Conservation (phyloP, 108 stramenopile species). For the Skeletonema marinoi region DNA sequence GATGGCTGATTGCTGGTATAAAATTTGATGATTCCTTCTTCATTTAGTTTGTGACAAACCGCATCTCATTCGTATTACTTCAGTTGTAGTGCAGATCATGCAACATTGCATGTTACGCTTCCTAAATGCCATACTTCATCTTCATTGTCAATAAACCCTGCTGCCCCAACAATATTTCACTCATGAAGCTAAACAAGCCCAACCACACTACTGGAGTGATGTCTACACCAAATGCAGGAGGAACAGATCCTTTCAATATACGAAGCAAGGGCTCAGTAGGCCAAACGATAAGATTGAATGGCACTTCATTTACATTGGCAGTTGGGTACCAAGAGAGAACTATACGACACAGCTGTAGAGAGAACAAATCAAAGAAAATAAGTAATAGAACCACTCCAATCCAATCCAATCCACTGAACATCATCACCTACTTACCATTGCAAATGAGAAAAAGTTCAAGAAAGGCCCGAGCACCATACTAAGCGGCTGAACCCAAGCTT, state of each 20-base stretch:
- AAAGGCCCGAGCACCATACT: slow-evolving; percentile 70
- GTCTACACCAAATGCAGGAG: slow-evolving; percentile 97
- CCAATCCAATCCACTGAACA: background rate
- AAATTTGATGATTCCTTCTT: background rate
- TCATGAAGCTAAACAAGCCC: slow-evolving; percentile 89
- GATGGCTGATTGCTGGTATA: background rate
- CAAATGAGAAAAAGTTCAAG: slow-evolving; percentile 82
- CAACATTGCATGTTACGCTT: background rate
- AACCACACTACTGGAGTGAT: slow-evolving; percentile 97
- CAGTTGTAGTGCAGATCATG: too few species aligned
- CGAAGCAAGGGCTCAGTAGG: slow-evolving; percentile 85
- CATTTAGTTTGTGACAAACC: background rate
- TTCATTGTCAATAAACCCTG: slow-evolving; percentile 95
- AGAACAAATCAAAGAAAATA: background rate
- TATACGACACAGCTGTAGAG: slow-evolving; percentile 73
- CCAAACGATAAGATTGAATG: slow-evolving; percentile 79
- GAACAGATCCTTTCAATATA: slow-evolving; percentile 66
- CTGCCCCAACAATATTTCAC: slow-evolving; percentile 94
- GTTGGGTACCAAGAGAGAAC: slow-evolving; percentile 89
- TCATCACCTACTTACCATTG: slow-evolving; percentile 58
- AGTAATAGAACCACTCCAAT: background rate
- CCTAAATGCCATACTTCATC: slow-evolving; percentile 88
- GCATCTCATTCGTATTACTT: background rate
- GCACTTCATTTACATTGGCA: slow-evolving; percentile 77
- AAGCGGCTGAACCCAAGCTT: slow-evolving; percentile 86